phyloP scores from a whole-genome alignment of 179 eudicot genomes.

The Gypsophila paniculata region DNA sequence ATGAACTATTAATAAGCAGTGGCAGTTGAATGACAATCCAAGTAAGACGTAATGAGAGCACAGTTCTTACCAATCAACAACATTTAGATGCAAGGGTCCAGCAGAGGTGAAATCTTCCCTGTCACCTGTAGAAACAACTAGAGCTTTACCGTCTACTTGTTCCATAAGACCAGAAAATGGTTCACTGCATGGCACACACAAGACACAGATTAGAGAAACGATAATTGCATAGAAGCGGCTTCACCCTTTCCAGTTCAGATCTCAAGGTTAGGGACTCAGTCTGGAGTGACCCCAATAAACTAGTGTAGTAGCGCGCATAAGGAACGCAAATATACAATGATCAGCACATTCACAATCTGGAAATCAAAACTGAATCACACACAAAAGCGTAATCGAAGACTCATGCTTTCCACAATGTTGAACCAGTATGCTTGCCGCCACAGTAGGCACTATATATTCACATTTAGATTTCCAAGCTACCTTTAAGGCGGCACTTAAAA shows the following conservation, averaged over 20 bases:
- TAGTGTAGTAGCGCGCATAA: too few relatives aligned
- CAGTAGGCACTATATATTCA: neutral
- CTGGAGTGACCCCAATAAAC: too few relatives aligned
- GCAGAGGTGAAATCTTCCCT: slow-evolving; percentile 54
- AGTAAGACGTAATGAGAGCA: slow-evolving; percentile 5
- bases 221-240: slow-evolving; percentile 5
- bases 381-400: neutral
- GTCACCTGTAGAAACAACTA: slow-evolving; percentile 35
- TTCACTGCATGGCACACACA: slow-evolving; percentile 17
- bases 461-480: neutral
- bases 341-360: neutral
- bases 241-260: neutral
- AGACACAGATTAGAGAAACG: neutral
- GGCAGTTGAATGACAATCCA: too few relatives aligned
- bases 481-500: neutral
- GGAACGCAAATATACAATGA: neutral
- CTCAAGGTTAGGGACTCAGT: neutral
- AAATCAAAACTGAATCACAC: neutral
- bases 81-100: slow-evolving; percentile 69
- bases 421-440: neutral
- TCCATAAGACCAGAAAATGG: slow-evolving; percentile 3
- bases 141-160: slow-evolving; percentile 17
- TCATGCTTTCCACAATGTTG: neutral
- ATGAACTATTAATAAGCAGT: too few relatives aligned
- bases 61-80: slow-evolving; percentile 70